phyloP scores from a whole-genome alignment of 2,329 filamentous ascomycete genomes.

The Cercospora sojina region DNA sequence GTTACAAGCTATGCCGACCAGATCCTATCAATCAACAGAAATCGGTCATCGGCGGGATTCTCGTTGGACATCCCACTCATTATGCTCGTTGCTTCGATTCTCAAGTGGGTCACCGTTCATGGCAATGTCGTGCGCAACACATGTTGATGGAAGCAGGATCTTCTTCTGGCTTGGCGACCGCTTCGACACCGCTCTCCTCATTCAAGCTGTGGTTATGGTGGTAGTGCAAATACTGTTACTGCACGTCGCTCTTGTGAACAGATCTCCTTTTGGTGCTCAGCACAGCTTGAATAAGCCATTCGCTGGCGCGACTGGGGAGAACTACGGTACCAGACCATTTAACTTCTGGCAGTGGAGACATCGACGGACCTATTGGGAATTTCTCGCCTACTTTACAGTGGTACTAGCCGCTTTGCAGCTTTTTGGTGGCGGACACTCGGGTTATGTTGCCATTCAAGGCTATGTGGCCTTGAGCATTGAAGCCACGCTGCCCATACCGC shows the following conservation, averaged over 20 bases:
- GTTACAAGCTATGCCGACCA: constrained; percentile 67
- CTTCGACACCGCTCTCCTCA: constrained; percentile 58
- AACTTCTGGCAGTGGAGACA: constrained; percentile 82
- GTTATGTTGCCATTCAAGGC: constrained; percentile 68
- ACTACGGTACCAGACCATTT: constrained; percentile 60
- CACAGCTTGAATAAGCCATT: constrained; percentile 57
- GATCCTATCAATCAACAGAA: constrained; percentile 63
- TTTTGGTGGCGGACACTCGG: constrained; percentile 58
- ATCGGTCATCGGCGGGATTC: constrained; percentile 61
- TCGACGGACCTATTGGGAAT: constrained; percentile 76
- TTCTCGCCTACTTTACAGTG: constrained; percentile 66
- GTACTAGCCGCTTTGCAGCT: constrained; percentile 64
- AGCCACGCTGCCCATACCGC: constrained; percentile 76
- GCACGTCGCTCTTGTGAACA: constrained; percentile 61
- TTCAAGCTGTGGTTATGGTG: constrained; percentile 62
- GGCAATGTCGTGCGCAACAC: neutral
- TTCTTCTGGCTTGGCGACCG: constrained; percentile 66
- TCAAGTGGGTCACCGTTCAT: constrained; percentile 51
- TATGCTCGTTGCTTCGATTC: constrained; percentile 64
- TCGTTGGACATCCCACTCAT: constrained; percentile 66
- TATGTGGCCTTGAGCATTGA: constrained; percentile 76
- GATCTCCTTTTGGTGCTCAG: constrained; percentile 44
- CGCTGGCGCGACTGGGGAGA: constrained; percentile 50
- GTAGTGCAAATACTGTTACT: constrained; percentile 58
- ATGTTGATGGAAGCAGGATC: constrained; percentile 44